These are phyloP conservation scores for Juglanconis juglandina DNA, from an alignment of 2,329 filamentous ascomycete genomes.

Conservation along the genomic window DNA sequence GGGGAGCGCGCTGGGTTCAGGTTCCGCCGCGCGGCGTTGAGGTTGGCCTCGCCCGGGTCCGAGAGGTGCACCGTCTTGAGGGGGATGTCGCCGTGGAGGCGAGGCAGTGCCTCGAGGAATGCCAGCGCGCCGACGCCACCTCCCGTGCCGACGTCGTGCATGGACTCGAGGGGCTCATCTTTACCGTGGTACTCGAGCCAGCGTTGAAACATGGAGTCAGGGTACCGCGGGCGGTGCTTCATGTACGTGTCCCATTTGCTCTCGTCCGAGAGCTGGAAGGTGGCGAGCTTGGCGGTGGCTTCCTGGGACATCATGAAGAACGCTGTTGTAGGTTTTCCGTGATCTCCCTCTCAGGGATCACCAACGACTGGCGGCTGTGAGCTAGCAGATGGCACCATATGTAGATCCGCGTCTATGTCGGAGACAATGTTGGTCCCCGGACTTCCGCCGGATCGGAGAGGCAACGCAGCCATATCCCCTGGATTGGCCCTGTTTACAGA, in stretches of 20 bases:
- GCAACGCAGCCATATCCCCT: no score
- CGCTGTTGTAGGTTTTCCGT: not conserved
- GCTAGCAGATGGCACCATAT: no score
- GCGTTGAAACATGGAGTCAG: constrained; percentile 1
- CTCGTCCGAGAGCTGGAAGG: not conserved
- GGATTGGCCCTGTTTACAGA: no score
- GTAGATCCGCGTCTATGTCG: no score
- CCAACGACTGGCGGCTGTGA: no score
- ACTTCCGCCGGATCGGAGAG: no score
- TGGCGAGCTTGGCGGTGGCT: not conserved
- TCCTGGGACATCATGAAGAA: not conserved
- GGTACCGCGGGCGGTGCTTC: constrained; percentile 1
- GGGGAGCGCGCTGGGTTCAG: not conserved
- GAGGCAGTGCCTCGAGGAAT: not conserved
- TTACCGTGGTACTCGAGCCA: constrained; percentile 3
- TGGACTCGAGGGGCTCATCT: not conserved
- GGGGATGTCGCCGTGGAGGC: not conserved
- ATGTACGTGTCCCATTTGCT: not conserved
- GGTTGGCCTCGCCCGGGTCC: constrained; percentile 1
- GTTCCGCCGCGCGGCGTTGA: not conserved
- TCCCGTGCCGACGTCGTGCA: constrained; percentile 3
- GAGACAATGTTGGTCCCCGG: no score
- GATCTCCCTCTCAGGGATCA: no score
- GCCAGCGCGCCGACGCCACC: not conserved
- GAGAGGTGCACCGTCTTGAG: not conserved